Base-by-base conservation (phyloP, 164 flowering plant species). In the Santalum album region DNA sequence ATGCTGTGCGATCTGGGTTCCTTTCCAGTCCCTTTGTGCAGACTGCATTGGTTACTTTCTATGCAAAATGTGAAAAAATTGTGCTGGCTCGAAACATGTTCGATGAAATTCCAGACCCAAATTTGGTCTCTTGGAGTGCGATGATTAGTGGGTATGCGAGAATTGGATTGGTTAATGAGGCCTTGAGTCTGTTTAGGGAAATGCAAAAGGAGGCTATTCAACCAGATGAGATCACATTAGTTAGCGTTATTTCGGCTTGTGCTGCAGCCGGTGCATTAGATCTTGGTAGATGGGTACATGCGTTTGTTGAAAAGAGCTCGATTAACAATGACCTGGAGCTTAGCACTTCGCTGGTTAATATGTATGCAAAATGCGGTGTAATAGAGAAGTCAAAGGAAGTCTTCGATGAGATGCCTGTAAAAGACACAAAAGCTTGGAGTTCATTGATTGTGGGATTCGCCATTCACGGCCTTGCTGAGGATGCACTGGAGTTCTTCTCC, bases 321-420 rank as follows among this genome's bases (percentile, higher is more conserved):
- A 65, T 75, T n/a, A 21, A 45, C 1, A 20, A 57, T 10, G 80
- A 75, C 55, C 61, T 78, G 54, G 76, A 65, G 68, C 72, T 78
- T 12, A 54, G 69, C 57, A 78, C 78, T 52, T 70, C 80, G 1
- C 74, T 78, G 29, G 65, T 78, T 24, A 69, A 76, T 60, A 75
- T 76, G 78, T 75, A 75, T 40, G 70, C 75, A 1, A 78, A 65
- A 54, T 78, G 83, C 49, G 83, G 83, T 17, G 61, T 62, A 36
- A 66, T 78, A 19, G 72, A 72, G 32, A 72, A 59, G 53, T 75
- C 76, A 2, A 62, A 57, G 42, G 51, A 63, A 18, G 50, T 78
- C 26, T 78, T 78, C 53, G 60, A 71, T 54, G 65, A 34, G 18
- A 76, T 76, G 78, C 61, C 61, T 9, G 58, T 56, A 1, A 72